Evolutionary conservation across 257 asterid species (phyloP).

Genomic region (Anisodus acutangulus): DNA sequence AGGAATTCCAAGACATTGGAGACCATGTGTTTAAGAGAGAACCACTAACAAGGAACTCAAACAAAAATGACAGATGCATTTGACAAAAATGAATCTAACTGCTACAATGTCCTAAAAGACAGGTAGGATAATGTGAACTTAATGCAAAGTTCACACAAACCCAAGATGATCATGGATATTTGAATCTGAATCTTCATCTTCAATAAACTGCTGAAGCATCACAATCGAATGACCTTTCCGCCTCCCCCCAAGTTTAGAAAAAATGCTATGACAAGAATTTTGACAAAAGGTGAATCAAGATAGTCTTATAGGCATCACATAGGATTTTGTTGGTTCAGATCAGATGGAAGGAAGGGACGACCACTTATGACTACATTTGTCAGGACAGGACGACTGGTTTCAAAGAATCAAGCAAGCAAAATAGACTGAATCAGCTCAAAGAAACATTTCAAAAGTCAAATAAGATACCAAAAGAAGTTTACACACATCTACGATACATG

Average conservation of each 20-base stretch:
- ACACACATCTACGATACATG: slow-evolving; percentile 51
- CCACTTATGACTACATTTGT: slow-evolving; percentile 7
- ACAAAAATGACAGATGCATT: not conserved
- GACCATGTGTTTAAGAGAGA: slow-evolving; percentile 6
- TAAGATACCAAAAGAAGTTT: slow-evolving; percentile 7
- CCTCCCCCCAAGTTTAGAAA: too few relatives aligned
- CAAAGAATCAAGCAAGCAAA: slow-evolving; percentile 4
- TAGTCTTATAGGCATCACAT: slow-evolving; percentile 1
- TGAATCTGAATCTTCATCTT: not conserved
- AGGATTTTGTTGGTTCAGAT: not conserved
- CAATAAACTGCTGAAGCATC: not conserved
- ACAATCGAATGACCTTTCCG: not conserved
- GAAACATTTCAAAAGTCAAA: slow-evolving; percentile 1
- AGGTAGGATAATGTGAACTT: not conserved
- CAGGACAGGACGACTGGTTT: not conserved
- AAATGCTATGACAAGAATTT: not conserved
- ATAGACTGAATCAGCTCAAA: not conserved
- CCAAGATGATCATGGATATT: slow-evolving; percentile 3
- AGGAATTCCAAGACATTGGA: slow-evolving; percentile 4
- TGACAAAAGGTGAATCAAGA: not conserved
- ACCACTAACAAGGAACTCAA: slow-evolving; percentile 11
- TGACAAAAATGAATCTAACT: not conserved
- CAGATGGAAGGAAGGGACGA: not conserved
- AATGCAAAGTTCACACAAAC: not conserved
- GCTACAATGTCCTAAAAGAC: not conserved